Conservation (phyloP, 768 basidiomycete species). For the Xanthoconium stramineum region DNA sequence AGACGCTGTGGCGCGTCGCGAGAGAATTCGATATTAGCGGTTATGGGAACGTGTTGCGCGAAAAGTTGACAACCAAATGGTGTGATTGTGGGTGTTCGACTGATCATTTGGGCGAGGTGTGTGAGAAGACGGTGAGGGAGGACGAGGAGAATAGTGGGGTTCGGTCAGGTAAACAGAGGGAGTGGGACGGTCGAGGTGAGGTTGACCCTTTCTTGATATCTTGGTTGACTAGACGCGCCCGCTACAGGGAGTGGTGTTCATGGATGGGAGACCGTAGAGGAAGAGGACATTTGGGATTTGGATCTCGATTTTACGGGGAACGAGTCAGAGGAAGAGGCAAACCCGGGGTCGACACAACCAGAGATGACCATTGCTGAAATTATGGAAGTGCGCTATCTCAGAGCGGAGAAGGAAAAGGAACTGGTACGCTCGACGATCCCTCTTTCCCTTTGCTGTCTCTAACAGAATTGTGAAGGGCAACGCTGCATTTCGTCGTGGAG, state of each 20-base stretch:
- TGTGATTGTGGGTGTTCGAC: conserved; percentile 81
- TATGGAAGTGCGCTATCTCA: conserved; percentile 71
- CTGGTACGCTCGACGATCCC: conserved; percentile 37
- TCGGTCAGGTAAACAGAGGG: conserved; percentile 62
- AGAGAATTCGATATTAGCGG: conserved; percentile 71
- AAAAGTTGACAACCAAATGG: conserved; percentile 74
- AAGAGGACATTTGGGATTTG: conserved; percentile 75
- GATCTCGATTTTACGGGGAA: conserved; percentile 61
- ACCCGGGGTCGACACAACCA: conserved; percentile 29
- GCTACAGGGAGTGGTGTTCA: conserved; percentile 51
- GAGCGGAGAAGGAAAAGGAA: conserved; percentile 71
- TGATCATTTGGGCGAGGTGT: conserved; percentile 74
- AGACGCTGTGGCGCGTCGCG: conserved; percentile 68
- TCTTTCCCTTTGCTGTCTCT: not conserved
- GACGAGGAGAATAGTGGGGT: conserved; percentile 62
- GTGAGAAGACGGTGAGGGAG: conserved; percentile 67
- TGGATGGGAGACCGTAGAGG: conserved; percentile 73
- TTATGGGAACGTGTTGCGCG: conserved; percentile 64
- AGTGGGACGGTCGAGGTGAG: conserved; percentile 72
- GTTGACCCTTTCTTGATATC: not conserved
- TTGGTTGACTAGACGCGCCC: not conserved
- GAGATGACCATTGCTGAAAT: conserved; percentile 68
- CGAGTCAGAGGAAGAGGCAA: conserved; percentile 50
- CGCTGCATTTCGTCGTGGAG: conserved; percentile 59
- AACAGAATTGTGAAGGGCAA: conserved; percentile 52